Evolutionary conservation across 208 protist genomes (phyloP).

Genomic region (Wallacemonas rigidus): DNA sequence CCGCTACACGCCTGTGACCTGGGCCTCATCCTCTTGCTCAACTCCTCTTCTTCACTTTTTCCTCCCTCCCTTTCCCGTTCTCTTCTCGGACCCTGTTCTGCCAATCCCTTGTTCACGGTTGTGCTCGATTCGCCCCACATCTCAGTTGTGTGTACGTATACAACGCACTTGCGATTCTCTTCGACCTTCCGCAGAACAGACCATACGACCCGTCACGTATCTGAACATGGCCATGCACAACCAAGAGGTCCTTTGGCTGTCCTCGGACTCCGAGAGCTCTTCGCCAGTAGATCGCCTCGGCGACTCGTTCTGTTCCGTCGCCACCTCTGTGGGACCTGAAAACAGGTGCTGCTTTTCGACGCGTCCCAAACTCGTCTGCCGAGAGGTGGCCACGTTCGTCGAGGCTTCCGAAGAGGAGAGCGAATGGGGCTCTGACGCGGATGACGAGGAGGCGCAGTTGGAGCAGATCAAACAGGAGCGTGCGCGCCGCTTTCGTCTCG

Average conservation of each 20-base stretch:
- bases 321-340: constrained; percentile 42
- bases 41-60: not conserved
- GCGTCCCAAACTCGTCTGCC: constrained; percentile 15
- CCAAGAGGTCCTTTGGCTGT: constrained; percentile 24
- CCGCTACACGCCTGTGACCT: too few species aligned
- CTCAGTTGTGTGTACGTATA: constrained; percentile 5
- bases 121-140: not conserved
- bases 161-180: constrained; percentile 7
- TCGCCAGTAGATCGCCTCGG: constrained; percentile 31
- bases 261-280: constrained; percentile 25
- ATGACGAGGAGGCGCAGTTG: constrained; percentile 12
- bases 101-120: too few species aligned
- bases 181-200: not conserved
- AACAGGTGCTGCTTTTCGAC: constrained; percentile 23
- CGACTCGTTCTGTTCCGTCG: constrained; percentile 36
- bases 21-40: not conserved
- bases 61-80: not conserved
- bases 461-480: constrained; percentile 1
- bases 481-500: constrained; percentile 17
- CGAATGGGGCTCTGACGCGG: constrained; percentile 20
- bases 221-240: constrained; percentile 8
- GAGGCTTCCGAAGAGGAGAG: constrained; percentile 26
- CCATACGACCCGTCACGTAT: not conserved
- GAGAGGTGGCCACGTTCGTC: constrained; percentile 20
- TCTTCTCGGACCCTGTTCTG: not conserved